Conservation (phyloP, 148 eudicot genomes). For the Pharnaceum exiguum region DNA sequence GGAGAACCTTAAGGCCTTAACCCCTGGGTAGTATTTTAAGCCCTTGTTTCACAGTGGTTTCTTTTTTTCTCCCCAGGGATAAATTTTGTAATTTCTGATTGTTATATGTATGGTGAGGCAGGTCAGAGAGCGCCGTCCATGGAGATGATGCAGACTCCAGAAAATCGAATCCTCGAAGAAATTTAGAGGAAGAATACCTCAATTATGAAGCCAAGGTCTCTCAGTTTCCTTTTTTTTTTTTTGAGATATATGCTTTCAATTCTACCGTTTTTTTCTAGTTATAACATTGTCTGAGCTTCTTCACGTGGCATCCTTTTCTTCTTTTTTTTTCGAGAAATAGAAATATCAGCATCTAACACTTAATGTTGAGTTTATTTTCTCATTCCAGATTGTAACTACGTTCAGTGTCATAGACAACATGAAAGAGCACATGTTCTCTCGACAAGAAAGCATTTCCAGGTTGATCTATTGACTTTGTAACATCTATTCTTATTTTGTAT, state of each 20-base stretch:
- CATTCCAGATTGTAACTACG: slow-evolving; percentile 75
- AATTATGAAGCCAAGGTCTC: slow-evolving; percentile 87
- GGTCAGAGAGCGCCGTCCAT: slow-evolving; percentile 34
- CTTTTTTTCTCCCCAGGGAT: not conserved
- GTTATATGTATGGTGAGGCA: slow-evolving; percentile 16
- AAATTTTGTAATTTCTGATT: slow-evolving; percentile 4
- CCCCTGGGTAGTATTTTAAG: slow-evolving; percentile 48
- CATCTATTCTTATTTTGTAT: not conserved
- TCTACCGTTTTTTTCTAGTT: not conserved
- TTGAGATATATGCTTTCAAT: too few relatives aligned
- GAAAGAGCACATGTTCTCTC: slow-evolving; percentile 78
- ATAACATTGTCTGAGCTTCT: too few relatives aligned
- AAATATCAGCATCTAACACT: too few relatives aligned
- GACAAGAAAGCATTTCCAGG: slow-evolving; percentile 65
- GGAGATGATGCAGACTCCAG: slow-evolving; percentile 40
- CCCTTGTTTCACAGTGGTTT: not conserved
- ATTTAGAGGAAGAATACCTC: slow-evolving; percentile 89
- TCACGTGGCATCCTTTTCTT: too few relatives aligned
- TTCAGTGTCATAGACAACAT: slow-evolving; percentile 97
- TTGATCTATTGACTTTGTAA: slow-evolving; percentile 12
- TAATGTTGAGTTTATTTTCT: not conserved
- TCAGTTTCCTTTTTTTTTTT: not conserved
- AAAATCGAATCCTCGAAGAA: slow-evolving; percentile 55
- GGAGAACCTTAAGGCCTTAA: slow-evolving; percentile 69
- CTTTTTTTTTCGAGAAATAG: too few relatives aligned